Percentiles rank a stretch among this genome's conserved stretches.
Evolutionary conservation across 179 eudicot genomes (phyloP).

Genomic region (Actinidia arguta): DNA sequence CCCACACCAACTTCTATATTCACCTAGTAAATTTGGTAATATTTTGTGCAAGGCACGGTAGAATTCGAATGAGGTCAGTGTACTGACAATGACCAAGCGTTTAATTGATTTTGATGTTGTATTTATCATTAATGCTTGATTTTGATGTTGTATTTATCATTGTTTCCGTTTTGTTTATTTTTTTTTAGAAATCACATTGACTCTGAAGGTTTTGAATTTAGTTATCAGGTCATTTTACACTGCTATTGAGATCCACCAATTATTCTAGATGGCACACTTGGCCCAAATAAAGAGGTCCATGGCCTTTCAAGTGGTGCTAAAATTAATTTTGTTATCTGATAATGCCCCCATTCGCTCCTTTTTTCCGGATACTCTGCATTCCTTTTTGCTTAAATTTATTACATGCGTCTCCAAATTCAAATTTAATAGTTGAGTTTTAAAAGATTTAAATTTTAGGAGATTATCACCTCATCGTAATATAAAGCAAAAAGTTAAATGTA

Average conservation of each 20-base stretch:
- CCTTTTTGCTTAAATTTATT: too few species aligned
- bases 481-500: too few species aligned
- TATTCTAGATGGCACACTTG: constrained; percentile 72
- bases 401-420: too few species aligned
- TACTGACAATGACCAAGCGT: background rate
- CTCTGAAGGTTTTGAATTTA: background rate
- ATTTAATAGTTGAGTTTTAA: too few species aligned
- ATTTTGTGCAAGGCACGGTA: too few species aligned
- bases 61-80: too few species aligned
- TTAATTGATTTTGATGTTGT: background rate
- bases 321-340: constrained; percentile 92
- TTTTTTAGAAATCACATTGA: background rate
- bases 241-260: constrained; percentile 84
- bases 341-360: constrained; percentile 18
- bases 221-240: constrained; percentile 87
- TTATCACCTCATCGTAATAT: too few species aligned
- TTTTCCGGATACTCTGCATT: too few species aligned
- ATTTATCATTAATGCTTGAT: background rate
- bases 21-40: too few species aligned
- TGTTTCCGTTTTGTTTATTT: background rate
- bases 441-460: too few species aligned
- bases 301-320: constrained; percentile 93
- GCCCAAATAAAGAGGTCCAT: constrained; percentile 74
- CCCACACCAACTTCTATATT: too few species aligned
- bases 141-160: background rate